A percentile compares a stretch with the other conserved stretches of the same genome.
Evolutionary conservation across 2,329 filamentous ascomycete genomes (phyloP).

Genomic region (Furcasterigmium sp.): DNA sequence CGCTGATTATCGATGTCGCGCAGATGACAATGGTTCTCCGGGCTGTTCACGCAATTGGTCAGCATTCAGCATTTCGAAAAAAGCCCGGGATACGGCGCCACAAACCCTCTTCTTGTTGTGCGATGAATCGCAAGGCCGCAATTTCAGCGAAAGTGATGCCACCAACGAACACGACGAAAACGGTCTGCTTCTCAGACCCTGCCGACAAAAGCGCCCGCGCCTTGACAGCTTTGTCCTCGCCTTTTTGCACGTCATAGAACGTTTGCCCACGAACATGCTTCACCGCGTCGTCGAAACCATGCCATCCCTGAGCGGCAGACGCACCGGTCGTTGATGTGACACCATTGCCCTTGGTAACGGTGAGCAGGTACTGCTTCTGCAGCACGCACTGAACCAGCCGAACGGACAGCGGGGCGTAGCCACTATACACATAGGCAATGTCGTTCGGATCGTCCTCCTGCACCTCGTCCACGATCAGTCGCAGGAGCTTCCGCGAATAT

Average conservation of each 20-base stretch:
- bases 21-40: conserved; percentile 84
- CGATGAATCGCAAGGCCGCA: conserved; percentile 86
- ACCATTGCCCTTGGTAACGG: conserved; percentile 60
- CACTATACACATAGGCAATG: conserved; percentile 95
- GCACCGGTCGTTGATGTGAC: conserved; percentile 35
- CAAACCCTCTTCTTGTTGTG: conserved; percentile 70
- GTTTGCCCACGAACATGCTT: conserved; percentile 84
- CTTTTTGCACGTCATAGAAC: conserved; percentile 88
- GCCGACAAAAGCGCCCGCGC: conserved; percentile 79
- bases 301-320: conserved; percentile 68
- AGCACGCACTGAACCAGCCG: conserved; percentile 88
- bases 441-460: conserved; percentile 93
- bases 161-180: conserved; percentile 96
- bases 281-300: conserved; percentile 87
- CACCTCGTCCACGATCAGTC: conserved; percentile 91
- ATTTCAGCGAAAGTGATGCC: conserved; percentile 96
- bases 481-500: conserved; percentile 77
- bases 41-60: conserved; percentile 31
- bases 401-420: conserved; percentile 89
- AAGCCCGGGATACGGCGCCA: conserved; percentile 1
- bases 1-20: conserved; percentile 86
- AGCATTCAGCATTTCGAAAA: too few relatives aligned
- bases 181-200: conserved; percentile 69
- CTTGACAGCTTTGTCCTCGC: conserved; percentile 87
- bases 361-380: conserved; percentile 79